These are phyloP conservation scores for Luzula sylvatica DNA, from an alignment of 176 grass and related monocot species.

Conservation along the genomic window DNA sequence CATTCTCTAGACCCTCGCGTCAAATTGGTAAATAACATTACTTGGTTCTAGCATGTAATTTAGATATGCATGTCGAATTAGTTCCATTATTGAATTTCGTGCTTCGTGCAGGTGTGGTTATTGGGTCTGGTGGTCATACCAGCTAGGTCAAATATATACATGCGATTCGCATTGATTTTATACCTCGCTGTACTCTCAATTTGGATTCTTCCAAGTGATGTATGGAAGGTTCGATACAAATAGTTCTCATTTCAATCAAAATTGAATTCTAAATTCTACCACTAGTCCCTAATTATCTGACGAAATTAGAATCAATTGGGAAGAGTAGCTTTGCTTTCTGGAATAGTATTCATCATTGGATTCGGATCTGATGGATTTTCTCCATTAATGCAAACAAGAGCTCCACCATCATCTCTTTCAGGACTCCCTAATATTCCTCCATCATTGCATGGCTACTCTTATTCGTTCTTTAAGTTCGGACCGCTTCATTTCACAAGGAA, in stretches of 20 bases:
- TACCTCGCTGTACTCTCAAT: conserved; percentile 69
- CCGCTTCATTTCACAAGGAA: conserved; percentile 92
- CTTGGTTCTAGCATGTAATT: background rate
- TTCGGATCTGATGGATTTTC: conserved; percentile 68
- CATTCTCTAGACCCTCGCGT: conserved; percentile 83
- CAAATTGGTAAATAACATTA: conserved; percentile 54
- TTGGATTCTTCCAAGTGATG: conserved; percentile 68
- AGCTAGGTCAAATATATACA: conserved; percentile 88
- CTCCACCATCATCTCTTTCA: conserved; percentile 57
- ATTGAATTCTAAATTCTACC: background rate
- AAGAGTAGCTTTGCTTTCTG: conserved; percentile 84
- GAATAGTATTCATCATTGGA: conserved; percentile 93
- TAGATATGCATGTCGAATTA: background rate
- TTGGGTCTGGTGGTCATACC: conserved; percentile 89
- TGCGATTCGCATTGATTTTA: conserved; percentile 77
- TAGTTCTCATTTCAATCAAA: background rate
- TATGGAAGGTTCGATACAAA: conserved; percentile 63
- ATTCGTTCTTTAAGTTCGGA: conserved; percentile 83
- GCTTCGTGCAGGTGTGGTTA: conserved; percentile 68
- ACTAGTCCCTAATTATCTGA: background rate
- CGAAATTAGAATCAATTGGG: conserved; percentile 85
- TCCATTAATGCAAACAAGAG: conserved; percentile 74
- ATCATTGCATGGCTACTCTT: conserved; percentile 65
- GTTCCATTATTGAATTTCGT: background rate
- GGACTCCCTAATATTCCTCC: conserved; percentile 62